Base-by-base conservation (phyloP, 2,329 filamentous ascomycete genomes). In the Fusarium equiseti region DNA sequence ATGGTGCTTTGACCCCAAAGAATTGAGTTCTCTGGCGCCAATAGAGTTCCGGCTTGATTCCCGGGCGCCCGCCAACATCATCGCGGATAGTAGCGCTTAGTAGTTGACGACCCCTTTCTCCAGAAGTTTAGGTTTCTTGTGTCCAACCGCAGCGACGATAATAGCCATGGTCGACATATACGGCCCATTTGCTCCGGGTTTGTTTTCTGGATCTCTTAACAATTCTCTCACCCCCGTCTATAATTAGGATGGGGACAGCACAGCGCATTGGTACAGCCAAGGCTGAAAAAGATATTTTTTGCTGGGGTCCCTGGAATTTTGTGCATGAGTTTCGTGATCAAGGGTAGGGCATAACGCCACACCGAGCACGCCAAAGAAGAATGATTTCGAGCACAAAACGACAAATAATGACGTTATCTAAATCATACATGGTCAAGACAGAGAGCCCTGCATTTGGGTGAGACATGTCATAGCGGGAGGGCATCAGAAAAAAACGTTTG, bases 21-120 rank as follows among this genome's bases (percentile, higher is more conserved):
- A 71, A 71, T 68, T 71, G 62, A 72, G 54, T 72, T 72, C 35
- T 42, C 54, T 52, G 57, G 69, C 56, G 54, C n/a, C 44, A 65
- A 66, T 50, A 72, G 64, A 57, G 68, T 72, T 72, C 58, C 31
- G 51, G 57, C 20, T 42, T 49, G 57, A 20, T 57, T 55, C 29
- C 55, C 56, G 32, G 57, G 18, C 43, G 44, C 56, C 40, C 62
- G 53, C 66, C 55, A 59, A 49, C 20, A 18, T 26, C 24, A 53
- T 63, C 42, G 38, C 43, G n/a, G 32, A 64, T 54, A 51, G 54
- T 59, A 59, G 60, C 27, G 50, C 54, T n/a, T n/a, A n/a, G n/a
- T n/a, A n/a, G n/a, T n/a, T 59, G 44, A 43, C 43, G 24, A 29
- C 49, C 27, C 35, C 31, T 22, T 48, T 58, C 66, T 50, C 62